Conservation (phyloP, 2,329 filamentous ascomycete genomes). For the Trichoderma harzianum region DNA sequence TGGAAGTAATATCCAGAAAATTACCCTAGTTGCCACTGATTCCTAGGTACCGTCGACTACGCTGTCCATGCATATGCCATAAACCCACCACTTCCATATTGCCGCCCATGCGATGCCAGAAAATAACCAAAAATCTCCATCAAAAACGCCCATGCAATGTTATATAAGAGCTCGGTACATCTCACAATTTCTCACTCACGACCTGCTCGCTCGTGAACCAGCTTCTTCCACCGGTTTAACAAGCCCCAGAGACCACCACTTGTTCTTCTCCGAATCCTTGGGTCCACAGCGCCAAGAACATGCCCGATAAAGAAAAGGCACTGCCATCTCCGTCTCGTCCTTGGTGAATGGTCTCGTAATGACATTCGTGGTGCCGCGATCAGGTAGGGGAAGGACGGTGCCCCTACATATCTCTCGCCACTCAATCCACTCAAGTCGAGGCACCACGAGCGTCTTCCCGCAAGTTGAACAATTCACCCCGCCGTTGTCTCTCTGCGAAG, state of each 20-base stretch:
- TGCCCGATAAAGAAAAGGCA: constrained; percentile 47
- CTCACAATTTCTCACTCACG: neutral
- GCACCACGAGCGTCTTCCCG: constrained; percentile 44
- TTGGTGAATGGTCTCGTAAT: constrained; percentile 27
- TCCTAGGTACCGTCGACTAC: neutral
- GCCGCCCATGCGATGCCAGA: neutral
- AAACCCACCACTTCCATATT: neutral
- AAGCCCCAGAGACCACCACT: constrained; percentile 24
- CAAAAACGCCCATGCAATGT: constrained; percentile 2
- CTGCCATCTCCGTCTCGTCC: constrained; percentile 34
- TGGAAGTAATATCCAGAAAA: neutral
- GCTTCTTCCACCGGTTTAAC: constrained; percentile 18
- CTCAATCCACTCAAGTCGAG: constrained; percentile 59
- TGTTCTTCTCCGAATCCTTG: neutral
- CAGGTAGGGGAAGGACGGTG: constrained; percentile 7
- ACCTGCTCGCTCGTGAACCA: neutral
- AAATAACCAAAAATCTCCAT: neutral
- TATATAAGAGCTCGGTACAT: neutral
- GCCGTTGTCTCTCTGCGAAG: constrained; percentile 44
- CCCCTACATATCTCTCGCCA: constrained; percentile 48
- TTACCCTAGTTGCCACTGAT: neutral
- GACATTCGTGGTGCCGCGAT: neutral
- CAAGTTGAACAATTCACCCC: constrained; percentile 53
- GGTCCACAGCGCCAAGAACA: constrained; percentile 52
- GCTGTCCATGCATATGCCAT: neutral